These are phyloP conservation scores for Arthrobotrys conoides DNA, from an alignment of 2,329 filamentous ascomycete species.

Conservation along the genomic window DNA sequence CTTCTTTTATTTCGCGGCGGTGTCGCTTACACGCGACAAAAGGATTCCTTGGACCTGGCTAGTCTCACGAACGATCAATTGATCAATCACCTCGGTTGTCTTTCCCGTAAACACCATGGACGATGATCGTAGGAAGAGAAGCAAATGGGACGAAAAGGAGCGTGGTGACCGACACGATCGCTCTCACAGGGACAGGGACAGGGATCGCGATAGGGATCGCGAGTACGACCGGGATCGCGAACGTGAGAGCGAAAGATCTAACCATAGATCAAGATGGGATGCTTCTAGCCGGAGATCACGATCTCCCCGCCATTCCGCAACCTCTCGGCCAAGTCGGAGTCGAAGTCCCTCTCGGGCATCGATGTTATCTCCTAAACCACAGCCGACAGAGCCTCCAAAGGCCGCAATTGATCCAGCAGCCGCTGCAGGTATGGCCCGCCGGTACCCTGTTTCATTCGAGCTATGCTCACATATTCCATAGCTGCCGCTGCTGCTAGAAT, in stretches of 20 bases:
- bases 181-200: constrained; percentile 60
- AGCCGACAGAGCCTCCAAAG: constrained; percentile 68
- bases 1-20: not conserved
- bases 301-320: constrained; percentile 70
- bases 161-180: constrained; percentile 62
- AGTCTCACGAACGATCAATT: not conserved
- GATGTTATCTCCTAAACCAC: constrained; percentile 66
- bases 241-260: constrained; percentile 53
- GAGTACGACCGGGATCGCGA: constrained; percentile 50
- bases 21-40: not conserved
- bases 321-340: constrained; percentile 77
- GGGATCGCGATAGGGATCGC: constrained; percentile 57
- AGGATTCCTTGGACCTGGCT: not conserved
- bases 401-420: constrained; percentile 78
- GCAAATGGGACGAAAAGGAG: constrained; percentile 64
- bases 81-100: not conserved
- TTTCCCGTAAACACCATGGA: constrained; percentile 32
- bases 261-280: constrained; percentile 81
- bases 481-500: constrained; percentile 91
- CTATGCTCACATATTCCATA: constrained; percentile 65
- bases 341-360: constrained; percentile 72
- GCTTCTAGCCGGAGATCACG: constrained; percentile 78
- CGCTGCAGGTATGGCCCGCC: constrained; percentile 75
- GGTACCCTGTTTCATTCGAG: constrained; percentile 45
- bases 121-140: constrained; percentile 63